phyloP scores from a whole-genome alignment of 495 filamentous ascomycete genomes.

The Lasiosphaeria miniovina region DNA sequence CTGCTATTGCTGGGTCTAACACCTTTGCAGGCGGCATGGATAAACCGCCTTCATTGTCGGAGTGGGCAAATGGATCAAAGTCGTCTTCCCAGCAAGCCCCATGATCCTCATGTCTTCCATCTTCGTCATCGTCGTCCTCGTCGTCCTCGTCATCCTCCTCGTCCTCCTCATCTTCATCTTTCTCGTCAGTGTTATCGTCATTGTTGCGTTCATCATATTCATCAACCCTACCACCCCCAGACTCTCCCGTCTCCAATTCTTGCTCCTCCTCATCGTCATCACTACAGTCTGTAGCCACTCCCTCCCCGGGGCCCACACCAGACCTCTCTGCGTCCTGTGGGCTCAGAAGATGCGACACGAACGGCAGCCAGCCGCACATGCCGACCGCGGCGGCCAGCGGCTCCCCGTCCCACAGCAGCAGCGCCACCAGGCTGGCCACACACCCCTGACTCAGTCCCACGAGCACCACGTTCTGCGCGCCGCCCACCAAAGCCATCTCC shows the following conservation, averaged over 20 bases:
- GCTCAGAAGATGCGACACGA: conserved; percentile 20
- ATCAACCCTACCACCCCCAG: conserved; percentile 6
- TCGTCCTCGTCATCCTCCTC: neutral
- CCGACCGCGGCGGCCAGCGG: conserved; percentile 40
- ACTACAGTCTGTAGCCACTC: neutral
- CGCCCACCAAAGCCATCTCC: conserved; percentile 35
- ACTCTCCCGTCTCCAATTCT: neutral
- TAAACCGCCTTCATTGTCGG: conserved; percentile 19
- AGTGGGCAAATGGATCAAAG: conserved; percentile 27
- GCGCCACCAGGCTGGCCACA: conserved; percentile 39
- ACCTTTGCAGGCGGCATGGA: conserved; percentile 5
- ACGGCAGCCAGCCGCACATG: conserved; percentile 57
- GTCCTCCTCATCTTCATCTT: neutral
- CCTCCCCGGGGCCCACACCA: conserved; percentile 6
- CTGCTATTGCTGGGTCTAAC: conserved; percentile 17
- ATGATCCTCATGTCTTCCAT: neutral
- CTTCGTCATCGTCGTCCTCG: conserved; percentile 8
- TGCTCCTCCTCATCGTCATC: conserved; percentile 8
- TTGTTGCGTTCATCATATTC: neutral
- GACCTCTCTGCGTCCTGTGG: conserved; percentile 31
- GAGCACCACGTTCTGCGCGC: conserved; percentile 44
- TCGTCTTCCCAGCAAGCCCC: conserved; percentile 12
- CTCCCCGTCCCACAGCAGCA: conserved; percentile 40
- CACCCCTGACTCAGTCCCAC: conserved; percentile 58
- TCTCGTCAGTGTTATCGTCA: neutral